phyloP scores from a whole-genome alignment of 1,139 yeast genomes.

The Pichia sp. region DNA sequence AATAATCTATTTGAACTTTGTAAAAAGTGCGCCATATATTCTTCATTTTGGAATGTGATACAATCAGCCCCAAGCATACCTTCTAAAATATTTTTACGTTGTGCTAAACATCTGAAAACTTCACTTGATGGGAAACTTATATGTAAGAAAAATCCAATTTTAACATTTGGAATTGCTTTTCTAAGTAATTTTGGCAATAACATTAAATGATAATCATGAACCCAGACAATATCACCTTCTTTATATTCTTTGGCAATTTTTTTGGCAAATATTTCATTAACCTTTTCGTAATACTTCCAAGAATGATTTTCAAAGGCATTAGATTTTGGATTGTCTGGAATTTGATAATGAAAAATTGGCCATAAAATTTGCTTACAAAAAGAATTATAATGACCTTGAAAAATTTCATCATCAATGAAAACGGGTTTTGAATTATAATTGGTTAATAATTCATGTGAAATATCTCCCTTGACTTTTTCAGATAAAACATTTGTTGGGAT shows the following conservation, averaged over 20 bases:
- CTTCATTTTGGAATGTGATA: constrained; percentile 85
- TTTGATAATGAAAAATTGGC: constrained; percentile 96
- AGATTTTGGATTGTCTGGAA: constrained; percentile 90
- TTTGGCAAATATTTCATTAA: constrained; percentile 79
- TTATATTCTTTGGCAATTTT: constrained; percentile 58
- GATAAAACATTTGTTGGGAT: constrained; percentile 86
- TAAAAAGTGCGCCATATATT: constrained; percentile 86
- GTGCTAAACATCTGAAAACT: constrained; percentile 90
- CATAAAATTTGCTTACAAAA: constrained; percentile 91
- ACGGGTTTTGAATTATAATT: constrained; percentile 60
- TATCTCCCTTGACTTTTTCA: constrained; percentile 42
- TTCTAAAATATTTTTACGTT: constrained; percentile 64
- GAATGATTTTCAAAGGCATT: constrained; percentile 95
- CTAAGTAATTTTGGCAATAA: constrained; percentile 84
- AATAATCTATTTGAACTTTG: constrained; percentile 84
- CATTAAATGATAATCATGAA: constrained; percentile 89
- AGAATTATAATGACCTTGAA: constrained; percentile 83
- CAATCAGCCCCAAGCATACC: constrained; percentile 90
- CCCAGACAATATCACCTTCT: constrained; percentile 75
- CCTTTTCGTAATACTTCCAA: constrained; percentile 73
- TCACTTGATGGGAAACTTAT: constrained; percentile 95
- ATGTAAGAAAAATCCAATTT: constrained; percentile 87
- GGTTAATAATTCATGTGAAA: constrained; percentile 37
- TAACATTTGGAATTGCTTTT: constrained; percentile 67
- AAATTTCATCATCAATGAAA: constrained; percentile 67